A percentile compares a stretch with the other conserved stretches of the same genome.
Conservation (phyloP, 169 alveolate species). For the Eimeria nieschulzi region DNA sequence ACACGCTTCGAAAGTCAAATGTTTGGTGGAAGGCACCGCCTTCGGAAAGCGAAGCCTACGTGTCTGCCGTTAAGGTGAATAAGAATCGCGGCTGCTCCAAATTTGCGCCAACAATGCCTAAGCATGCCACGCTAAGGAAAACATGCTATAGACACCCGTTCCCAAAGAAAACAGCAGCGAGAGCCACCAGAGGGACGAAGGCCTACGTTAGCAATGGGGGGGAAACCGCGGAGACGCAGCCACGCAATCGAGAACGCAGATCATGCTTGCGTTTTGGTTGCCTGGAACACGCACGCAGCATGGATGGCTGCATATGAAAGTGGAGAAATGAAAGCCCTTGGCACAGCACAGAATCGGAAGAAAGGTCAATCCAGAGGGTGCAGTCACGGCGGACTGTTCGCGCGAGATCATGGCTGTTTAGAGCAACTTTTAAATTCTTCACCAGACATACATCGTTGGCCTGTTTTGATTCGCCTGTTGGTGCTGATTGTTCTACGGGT, state of each 20-base stretch:
- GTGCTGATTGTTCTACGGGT: not conserved
- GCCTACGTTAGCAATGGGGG: not conserved
- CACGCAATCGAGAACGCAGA: not conserved
- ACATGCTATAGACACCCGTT: not conserved
- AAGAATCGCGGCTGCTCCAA: constrained; percentile 16
- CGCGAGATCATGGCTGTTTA: not conserved
- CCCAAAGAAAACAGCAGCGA: not conserved
- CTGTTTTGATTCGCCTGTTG: constrained; percentile 15
- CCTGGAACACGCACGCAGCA: constrained; percentile 26
- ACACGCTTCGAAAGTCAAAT: constrained; percentile 44
- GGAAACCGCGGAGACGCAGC: not conserved
- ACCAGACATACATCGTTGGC: not conserved
- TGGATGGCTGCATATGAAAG: too few species aligned
- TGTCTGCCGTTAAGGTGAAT: constrained; percentile 11
- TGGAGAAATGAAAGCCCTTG: too few species aligned
- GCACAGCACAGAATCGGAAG: too few species aligned
- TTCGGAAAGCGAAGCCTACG: constrained; percentile 28
- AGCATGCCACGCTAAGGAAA: not conserved
- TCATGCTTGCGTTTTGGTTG: not conserved
- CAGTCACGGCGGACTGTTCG: not conserved
- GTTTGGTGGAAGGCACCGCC: constrained; percentile 13
- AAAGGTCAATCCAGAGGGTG: not conserved
- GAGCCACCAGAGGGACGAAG: not conserved
- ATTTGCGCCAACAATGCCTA: not conserved
- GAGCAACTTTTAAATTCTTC: not conserved